Conservation (phyloP, 2,329 filamentous ascomycete species). For the Colletotrichum incanum region DNA sequence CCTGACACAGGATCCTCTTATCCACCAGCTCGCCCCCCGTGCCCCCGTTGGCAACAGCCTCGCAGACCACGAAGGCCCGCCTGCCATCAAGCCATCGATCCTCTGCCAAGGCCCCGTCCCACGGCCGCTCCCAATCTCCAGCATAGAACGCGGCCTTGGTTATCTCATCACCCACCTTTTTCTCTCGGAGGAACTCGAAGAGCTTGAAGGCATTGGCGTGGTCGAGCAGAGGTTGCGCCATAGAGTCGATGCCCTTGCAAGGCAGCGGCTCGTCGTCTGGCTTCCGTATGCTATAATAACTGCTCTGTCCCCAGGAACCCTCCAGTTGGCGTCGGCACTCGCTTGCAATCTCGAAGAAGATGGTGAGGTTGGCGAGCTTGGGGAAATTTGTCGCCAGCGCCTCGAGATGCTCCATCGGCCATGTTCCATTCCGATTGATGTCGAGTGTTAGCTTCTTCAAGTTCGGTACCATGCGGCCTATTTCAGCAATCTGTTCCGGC, state of each 20-base stretch:
- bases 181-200: not conserved
- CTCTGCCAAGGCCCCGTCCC: constrained; percentile 12
- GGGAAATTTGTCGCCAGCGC: constrained; percentile 28
- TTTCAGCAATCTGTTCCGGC: not conserved
- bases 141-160: constrained; percentile 10
- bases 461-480: constrained; percentile 20
- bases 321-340: constrained; percentile 27
- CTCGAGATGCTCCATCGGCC: constrained; percentile 22
- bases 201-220: not conserved
- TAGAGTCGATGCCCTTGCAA: not conserved
- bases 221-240: constrained; percentile 13
- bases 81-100: constrained; percentile 17
- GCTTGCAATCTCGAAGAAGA: constrained; percentile 30
- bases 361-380: constrained; percentile 18
- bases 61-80: not conserved
- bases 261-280: not conserved
- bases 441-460: constrained; percentile 21
- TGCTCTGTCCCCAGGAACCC: not conserved
- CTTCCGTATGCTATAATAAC: not conserved
- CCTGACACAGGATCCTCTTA: not conserved
- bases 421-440: constrained; percentile 28
- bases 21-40: too few species aligned
- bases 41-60: not conserved
- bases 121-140: constrained; percentile 14
- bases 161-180: not conserved